Base-by-base conservation (phyloP, 805 yeast species). In the Spathaspora girioi region DNA sequence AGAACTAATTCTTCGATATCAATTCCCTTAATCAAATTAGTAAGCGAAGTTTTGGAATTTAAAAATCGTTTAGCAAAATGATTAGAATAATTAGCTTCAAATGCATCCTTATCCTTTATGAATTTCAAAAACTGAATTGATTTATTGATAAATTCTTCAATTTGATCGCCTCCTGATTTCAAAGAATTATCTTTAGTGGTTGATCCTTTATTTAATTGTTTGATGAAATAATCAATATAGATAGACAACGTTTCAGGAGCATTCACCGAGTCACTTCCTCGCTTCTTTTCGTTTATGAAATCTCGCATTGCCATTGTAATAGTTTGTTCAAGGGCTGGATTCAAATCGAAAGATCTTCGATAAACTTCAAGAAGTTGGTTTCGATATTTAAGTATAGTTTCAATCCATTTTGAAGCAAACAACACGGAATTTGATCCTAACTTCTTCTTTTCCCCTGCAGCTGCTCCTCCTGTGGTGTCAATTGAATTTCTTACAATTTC, bases 41-140 rank as follows among this genome's bases (percentile, higher is more conserved):
- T 51, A 8, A 56, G 52, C 10, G 58, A 47, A 1, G 67, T 65
- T 51, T 75, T 75, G 11, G 74, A 56, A 50, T 68, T 73, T 23
- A 75, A 59, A 49, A 91, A 75, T 54, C 97, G 76, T 65, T 86
- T 89, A 1, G 97, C 96, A 52, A 92, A 74, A 68, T 89, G 97
- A 49, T 84, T 87, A 59, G 90, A 90, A 66, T 89, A 91, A 54
- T 87, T 84, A 42, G 81, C 86, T 62, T 90, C 96, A 69, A 91
- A 92, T 23, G 87, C 71, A 67, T 91, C 97, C 61, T 90, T 92
- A 59, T 92, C 97, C 53, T 81, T 77, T 45, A 91, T 75, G 61
- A 81, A 84, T 51, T 85, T 73, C 60, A 91, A 83, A 31, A 92
- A 77, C 19, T 76, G 67, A 11, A 88, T 76, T 0, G 90, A 80